phyloP scores from a whole-genome alignment of 768 basidiomycete genomes.

The Kwoniella pini region DNA sequence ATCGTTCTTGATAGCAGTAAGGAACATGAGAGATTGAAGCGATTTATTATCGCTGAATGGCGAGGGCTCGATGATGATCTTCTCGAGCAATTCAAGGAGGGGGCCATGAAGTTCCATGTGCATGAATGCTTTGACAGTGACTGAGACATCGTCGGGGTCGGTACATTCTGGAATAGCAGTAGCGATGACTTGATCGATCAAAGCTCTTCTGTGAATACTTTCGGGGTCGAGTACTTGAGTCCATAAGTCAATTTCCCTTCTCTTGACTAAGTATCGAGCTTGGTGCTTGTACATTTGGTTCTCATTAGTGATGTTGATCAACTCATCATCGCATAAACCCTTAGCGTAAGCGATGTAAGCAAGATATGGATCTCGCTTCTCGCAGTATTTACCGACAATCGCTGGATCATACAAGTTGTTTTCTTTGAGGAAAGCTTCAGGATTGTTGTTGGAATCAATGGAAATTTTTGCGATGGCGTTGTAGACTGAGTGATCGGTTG shows the following conservation, averaged over 20 bases:
- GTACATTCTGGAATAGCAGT: slow-evolving; percentile 96
- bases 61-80: slow-evolving; percentile 95
- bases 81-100: slow-evolving; percentile 94
- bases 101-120: slow-evolving; percentile 95
- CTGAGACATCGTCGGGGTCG: slow-evolving; percentile 96
- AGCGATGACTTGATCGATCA: slow-evolving; percentile 92
- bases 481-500: slow-evolving; percentile 89
- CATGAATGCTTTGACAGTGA: slow-evolving; percentile 98
- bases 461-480: slow-evolving; percentile 98
- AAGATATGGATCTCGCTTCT: slow-evolving; percentile 94
- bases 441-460: slow-evolving; percentile 98
- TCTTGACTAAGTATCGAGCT: slow-evolving; percentile 94
- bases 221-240: slow-evolving; percentile 85
- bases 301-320: slow-evolving; percentile 94
- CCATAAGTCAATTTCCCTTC: slow-evolving; percentile 94
- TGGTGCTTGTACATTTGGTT: slow-evolving; percentile 99
- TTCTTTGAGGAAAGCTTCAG: slow-evolving; percentile 95
- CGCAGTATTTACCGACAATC: slow-evolving; percentile 98
- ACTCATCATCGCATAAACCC: slow-evolving; percentile 96
- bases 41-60: slow-evolving; percentile 98
- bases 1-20: slow-evolving; percentile 95
- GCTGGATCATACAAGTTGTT: slow-evolving; percentile 98
- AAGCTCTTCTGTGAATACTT: slow-evolving; percentile 85
- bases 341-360: slow-evolving; percentile 99
- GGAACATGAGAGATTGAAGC: slow-evolving; percentile 87